Percentiles rank a stretch among this genome's conserved stretches.
Conservation (phyloP, 2,329 filamentous ascomycete species). For the Camillea tinctor region DNA sequence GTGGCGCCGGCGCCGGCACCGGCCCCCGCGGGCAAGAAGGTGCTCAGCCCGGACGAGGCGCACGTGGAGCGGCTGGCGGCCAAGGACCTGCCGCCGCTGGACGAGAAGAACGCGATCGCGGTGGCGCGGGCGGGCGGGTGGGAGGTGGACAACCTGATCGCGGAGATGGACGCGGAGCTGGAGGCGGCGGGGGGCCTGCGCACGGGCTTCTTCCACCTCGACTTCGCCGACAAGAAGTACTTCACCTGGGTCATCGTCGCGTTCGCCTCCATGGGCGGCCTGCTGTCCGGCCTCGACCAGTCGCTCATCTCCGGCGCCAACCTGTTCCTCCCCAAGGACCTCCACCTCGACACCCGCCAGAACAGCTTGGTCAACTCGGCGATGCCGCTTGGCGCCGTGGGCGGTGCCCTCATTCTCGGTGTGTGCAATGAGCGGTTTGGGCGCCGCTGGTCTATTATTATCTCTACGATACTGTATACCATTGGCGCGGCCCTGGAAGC, state of each 20-base stretch:
- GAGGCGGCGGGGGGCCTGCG: slow-evolving; percentile 28
- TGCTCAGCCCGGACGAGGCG: slow-evolving; percentile 9
- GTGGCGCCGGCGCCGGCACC: slow-evolving; percentile 3
- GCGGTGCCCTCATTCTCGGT: slow-evolving; percentile 64
- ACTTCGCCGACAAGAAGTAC: slow-evolving; percentile 59
- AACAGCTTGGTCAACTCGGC: slow-evolving; percentile 67
- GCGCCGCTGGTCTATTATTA: slow-evolving; percentile 65
- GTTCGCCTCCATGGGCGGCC: slow-evolving; percentile 73
- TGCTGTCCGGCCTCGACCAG: slow-evolving; percentile 71
- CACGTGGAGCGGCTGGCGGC: slow-evolving; percentile 25
- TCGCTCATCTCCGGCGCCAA: slow-evolving; percentile 71
- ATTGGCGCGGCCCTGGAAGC: slow-evolving; percentile 68
- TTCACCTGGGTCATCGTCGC: slow-evolving; percentile 69
- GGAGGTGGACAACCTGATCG: slow-evolving; percentile 40
- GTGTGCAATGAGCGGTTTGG: slow-evolving; percentile 68
- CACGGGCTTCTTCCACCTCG: slow-evolving; percentile 50
- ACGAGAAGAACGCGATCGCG: slow-evolving; percentile 36
- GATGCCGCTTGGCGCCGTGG: slow-evolving; percentile 71
- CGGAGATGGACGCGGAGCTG: slow-evolving; percentile 42
- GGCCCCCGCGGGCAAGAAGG: background rate
- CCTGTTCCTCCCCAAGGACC: slow-evolving; percentile 60
- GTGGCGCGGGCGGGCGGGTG: slow-evolving; percentile 34
- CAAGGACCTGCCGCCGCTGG: slow-evolving; percentile 20
- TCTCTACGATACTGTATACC: slow-evolving; percentile 68
- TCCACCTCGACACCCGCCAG: slow-evolving; percentile 54